Evolutionary conservation across 805 yeast species (phyloP).

Genomic region (Teunomyces gatunensis): DNA sequence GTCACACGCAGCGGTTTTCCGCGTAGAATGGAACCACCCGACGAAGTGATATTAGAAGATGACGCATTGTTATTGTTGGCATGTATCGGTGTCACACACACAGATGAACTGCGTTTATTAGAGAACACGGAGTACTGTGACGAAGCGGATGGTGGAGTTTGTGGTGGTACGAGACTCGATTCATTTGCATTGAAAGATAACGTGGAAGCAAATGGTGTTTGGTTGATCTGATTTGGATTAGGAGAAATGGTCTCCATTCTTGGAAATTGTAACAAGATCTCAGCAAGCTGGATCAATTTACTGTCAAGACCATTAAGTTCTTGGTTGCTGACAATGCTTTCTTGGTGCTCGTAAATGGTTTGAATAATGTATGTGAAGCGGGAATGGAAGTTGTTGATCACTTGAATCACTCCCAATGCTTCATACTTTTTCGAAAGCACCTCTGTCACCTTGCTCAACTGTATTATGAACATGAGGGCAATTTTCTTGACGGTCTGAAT

Average conservation of each 20-base stretch:
- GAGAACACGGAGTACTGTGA: conserved; percentile 40
- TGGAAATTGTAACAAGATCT: conserved; percentile 25
- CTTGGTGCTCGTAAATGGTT: conserved; percentile 24
- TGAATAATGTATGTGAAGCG: conserved; percentile 15
- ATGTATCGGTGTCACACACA: conserved; percentile 24
- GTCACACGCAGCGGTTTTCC: conserved; percentile 11
- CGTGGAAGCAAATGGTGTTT: conserved; percentile 5
- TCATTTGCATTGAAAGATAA: conserved; percentile 6
- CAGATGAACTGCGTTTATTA: conserved; percentile 18
- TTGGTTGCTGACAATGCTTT: conserved; percentile 12
- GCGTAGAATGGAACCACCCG: conserved; percentile 5
- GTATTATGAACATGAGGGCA: conserved; percentile 42
- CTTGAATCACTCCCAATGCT: conserved; percentile 52
- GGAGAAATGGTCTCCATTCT: conserved; percentile 4
- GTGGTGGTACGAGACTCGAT: conserved; percentile 17
- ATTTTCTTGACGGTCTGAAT: conserved; percentile 39
- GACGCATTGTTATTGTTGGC: conserved; percentile 6
- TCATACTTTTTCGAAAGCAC: conserved; percentile 51
- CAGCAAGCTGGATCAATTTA: conserved; percentile 21
- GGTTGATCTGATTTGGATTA: conserved; percentile 3
- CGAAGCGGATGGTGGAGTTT: conserved; percentile 44
- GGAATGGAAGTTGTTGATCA: conserved; percentile 30
- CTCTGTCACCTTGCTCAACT: conserved; percentile 47
- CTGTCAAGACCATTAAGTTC: conserved; percentile 10
- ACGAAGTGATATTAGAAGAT: conserved; percentile 5